Percentiles rank a stretch among this genome's conserved stretches.
phyloP scores from a whole-genome alignment of 2,329 filamentous ascomycete species.

The Pyrenophora seminiperda region DNA sequence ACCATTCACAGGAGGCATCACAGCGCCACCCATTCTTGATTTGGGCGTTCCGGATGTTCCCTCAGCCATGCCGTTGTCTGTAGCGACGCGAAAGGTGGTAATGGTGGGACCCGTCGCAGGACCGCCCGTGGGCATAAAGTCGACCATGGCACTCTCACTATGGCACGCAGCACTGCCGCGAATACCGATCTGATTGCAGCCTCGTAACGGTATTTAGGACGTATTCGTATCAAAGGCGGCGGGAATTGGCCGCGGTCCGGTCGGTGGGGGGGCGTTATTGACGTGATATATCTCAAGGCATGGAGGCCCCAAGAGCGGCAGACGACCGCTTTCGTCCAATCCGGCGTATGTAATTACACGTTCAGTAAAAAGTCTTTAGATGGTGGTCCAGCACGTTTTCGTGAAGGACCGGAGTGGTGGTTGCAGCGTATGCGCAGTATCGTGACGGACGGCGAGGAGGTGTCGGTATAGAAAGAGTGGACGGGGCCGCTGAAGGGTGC shows the following conservation, averaged over 20 bases:
- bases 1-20: conserved; percentile 30
- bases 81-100: conserved; percentile 47
- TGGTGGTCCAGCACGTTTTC: background rate
- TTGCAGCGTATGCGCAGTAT: conserved; percentile 11
- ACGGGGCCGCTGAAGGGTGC: conserved; percentile 20
- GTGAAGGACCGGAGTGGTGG: conserved; percentile 8
- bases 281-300: conserved; percentile 38
- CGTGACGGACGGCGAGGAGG: conserved; percentile 12
- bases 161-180: conserved; percentile 32
- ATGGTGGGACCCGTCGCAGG: conserved; percentile 43
- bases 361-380: background rate
- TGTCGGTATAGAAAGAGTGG: conserved; percentile 19
- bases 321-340: conserved; percentile 25
- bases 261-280: conserved; percentile 37
- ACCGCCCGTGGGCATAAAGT: conserved; percentile 42
- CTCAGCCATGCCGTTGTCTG: conserved; percentile 32
- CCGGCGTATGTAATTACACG: conserved; percentile 13
- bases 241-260: conserved; percentile 10
- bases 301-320: conserved; percentile 34
- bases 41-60: conserved; percentile 32
- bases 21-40: conserved; percentile 38
- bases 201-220: conserved; percentile 18
- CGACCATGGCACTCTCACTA: conserved; percentile 42
- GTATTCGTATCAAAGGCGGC: conserved; percentile 3
- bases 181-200: conserved; percentile 9